Conservation (phyloP, 768 basidiomycete genomes). For the Macrolepiota albuminosa region DNA sequence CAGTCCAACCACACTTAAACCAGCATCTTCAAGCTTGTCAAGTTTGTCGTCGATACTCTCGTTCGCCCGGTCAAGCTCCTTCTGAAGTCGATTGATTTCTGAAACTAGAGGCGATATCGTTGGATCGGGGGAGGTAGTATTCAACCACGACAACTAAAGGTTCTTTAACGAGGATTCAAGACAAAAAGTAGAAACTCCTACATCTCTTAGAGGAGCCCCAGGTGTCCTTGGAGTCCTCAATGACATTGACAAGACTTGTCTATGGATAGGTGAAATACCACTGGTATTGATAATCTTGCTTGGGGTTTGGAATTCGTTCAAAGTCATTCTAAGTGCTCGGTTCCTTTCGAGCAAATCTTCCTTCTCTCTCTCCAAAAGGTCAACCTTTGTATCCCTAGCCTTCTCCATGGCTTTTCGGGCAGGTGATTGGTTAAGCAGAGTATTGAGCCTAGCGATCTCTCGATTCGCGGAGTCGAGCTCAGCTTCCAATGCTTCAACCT, state of each 20-base stretch:
- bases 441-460: conserved; percentile 69
- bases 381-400: conserved; percentile 71
- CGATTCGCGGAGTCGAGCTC: conserved; percentile 75
- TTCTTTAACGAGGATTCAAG: background rate
- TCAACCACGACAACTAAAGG: conserved; percentile 71
- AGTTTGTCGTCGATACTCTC: conserved; percentile 86
- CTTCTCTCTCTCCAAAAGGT: conserved; percentile 71
- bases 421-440: conserved; percentile 65
- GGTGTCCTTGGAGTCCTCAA: conserved; percentile 71
- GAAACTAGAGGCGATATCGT: conserved; percentile 58
- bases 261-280: conserved; percentile 73
- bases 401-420: conserved; percentile 74
- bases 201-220: conserved; percentile 73
- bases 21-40: conserved; percentile 79
- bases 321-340: conserved; percentile 47
- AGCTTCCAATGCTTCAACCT: conserved; percentile 62
- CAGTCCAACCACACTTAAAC: conserved; percentile 66
- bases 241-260: conserved; percentile 65
- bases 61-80: conserved; percentile 75
- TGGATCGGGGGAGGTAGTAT: conserved; percentile 53
- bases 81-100: conserved; percentile 70
- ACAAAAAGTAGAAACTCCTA: conserved; percentile 34
- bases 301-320: conserved; percentile 53
- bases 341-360: conserved; percentile 73
- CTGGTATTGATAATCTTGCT: conserved; percentile 48